phyloP scores from a whole-genome alignment of 202 grass and related monocot species.

The Dendrocalamus latiflorus region DNA sequence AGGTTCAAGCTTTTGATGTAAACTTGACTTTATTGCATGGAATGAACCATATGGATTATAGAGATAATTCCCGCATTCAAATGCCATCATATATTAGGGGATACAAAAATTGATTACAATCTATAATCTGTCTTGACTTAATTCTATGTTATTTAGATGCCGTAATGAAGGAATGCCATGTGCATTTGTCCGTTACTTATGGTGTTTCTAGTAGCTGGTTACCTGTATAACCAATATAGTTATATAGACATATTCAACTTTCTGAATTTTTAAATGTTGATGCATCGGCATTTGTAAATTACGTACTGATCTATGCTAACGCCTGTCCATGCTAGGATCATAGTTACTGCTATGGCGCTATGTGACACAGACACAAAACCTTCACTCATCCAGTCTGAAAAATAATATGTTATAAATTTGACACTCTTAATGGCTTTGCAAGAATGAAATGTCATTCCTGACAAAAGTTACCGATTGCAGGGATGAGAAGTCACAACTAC shows the following conservation, averaged over 20 bases:
- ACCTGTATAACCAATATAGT: no score
- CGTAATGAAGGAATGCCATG: background rate
- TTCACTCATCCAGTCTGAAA: background rate
- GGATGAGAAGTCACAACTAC: slow-evolving; percentile 96
- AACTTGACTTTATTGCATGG: background rate
- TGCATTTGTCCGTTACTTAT: background rate
- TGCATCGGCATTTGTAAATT: background rate
- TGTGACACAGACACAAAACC: background rate
- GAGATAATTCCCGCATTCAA: background rate
- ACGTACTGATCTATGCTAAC: background rate
- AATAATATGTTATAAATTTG: background rate
- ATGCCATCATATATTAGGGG: background rate
- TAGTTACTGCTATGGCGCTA: background rate
- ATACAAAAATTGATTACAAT: background rate
- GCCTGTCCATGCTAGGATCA: background rate
- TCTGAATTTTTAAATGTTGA: no score
- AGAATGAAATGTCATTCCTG: background rate
- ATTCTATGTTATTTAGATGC: background rate
- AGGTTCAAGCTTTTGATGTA: background rate
- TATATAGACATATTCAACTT: no score
- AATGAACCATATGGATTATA: background rate
- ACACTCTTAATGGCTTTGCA: background rate
- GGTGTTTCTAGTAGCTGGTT: no score
- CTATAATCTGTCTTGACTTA: background rate
- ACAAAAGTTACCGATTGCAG: slow-evolving; percentile 30